A percentile compares a stretch with the other conserved stretches of the same genome.
Evolutionary conservation across 768 basidiomycete species (phyloP).

Genomic region (Pleurotus tuoliensis): DNA sequence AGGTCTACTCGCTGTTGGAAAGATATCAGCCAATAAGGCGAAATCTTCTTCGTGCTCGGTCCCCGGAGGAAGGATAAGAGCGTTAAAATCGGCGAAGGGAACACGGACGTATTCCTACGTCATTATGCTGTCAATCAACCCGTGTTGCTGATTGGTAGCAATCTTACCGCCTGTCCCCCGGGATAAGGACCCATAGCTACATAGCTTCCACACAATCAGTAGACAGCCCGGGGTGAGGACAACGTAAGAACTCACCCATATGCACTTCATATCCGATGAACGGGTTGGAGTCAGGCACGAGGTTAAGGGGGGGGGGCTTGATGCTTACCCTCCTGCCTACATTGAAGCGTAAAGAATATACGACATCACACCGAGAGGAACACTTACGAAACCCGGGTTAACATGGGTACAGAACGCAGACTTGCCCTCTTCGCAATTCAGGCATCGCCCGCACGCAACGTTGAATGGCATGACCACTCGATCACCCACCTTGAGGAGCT

Average conservation of each 20-base stretch:
- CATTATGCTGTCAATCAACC: not conserved
- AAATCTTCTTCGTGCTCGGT: slow-evolving; percentile 55
- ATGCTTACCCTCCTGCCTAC: slow-evolving; percentile 42
- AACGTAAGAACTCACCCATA: slow-evolving; percentile 32
- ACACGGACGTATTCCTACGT: slow-evolving; percentile 50
- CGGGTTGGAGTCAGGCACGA: too few species aligned
- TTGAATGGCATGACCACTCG: slow-evolving; percentile 62
- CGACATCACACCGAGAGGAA: not conserved
- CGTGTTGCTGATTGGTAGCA: not conserved
- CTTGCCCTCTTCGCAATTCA: slow-evolving; percentile 49
- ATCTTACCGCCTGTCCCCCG: slow-evolving; percentile 46
- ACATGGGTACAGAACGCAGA: slow-evolving; percentile 56
- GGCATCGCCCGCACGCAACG: slow-evolving; percentile 53
- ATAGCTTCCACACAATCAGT: slow-evolving; percentile 28
- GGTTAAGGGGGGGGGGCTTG: too few species aligned
- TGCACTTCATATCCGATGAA: slow-evolving; percentile 25
- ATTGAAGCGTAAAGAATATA: not conserved
- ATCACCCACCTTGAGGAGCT: slow-evolving; percentile 52
- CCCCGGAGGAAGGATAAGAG: slow-evolving; percentile 46
- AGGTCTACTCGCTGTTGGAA: slow-evolving; percentile 41
- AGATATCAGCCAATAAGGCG: slow-evolving; percentile 50
- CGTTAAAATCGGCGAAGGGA: slow-evolving; percentile 56
- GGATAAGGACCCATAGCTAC: slow-evolving; percentile 55
- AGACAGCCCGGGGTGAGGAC: not conserved
- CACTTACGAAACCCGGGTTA: slow-evolving; percentile 53